Conservation (phyloP, 495 filamentous ascomycete species). For the Xylaria venustula region DNA sequence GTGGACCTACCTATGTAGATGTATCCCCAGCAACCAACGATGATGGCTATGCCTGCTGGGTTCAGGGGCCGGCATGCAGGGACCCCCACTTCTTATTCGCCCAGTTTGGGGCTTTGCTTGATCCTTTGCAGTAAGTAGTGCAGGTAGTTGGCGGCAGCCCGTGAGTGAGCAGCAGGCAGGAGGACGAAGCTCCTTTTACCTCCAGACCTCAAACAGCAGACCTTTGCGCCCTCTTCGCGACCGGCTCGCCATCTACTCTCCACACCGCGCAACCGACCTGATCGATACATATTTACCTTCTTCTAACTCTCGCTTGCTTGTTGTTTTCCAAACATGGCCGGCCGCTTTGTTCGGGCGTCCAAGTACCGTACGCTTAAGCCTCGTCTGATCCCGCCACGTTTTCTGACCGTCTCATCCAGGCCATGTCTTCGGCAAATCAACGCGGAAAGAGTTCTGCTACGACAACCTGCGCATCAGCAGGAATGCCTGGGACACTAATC, state of each 20-base stretch:
- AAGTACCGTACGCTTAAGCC: slow-evolving; percentile 83
- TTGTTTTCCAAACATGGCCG: slow-evolving; percentile 64
- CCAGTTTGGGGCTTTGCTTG: neutral
- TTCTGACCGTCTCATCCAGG: slow-evolving; percentile 52
- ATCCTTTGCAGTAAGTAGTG: neutral
- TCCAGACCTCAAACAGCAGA: neutral
- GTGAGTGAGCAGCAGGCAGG: no score
- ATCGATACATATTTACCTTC: neutral
- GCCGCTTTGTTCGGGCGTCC: slow-evolving; percentile 95
- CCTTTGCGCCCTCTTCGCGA: slow-evolving; percentile 5
- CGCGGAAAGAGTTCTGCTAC: slow-evolving; percentile 90
- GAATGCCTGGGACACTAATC: slow-evolving; percentile 99
- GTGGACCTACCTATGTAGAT: neutral
- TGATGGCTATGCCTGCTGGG: neutral
- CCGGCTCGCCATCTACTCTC: neutral
- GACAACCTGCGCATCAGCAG: slow-evolving; percentile 92
- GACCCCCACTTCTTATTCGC: neutral
- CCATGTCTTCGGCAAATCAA: slow-evolving; percentile 94
- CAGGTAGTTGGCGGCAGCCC: neutral
- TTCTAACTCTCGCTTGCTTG: neutral
- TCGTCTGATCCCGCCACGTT: slow-evolving; percentile 26
- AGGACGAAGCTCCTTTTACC: neutral
- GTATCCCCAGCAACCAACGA: slow-evolving; percentile 8
- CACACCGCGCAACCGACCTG: neutral
- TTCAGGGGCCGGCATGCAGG: slow-evolving; percentile 10